Evolutionary conservation across 495 filamentous ascomycete genomes (phyloP), one percentile per base, ranked within the genome.

Genomic region (Sporormia fimetaria): DNA sequence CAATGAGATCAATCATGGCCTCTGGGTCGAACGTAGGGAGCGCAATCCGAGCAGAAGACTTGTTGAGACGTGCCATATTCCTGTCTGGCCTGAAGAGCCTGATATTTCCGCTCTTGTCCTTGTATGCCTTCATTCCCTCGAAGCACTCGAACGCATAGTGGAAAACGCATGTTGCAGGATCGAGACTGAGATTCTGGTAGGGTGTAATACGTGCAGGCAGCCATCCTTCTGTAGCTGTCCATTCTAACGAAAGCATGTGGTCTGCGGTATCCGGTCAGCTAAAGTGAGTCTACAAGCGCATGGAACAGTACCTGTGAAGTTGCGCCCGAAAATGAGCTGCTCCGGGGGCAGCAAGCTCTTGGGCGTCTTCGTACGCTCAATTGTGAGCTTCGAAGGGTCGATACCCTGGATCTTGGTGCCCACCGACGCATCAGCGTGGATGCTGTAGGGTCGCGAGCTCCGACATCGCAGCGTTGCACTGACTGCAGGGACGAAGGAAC

Each of bases 41-140:
- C 4, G 92, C 87, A 63, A 98, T 94, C 33, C 90, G 80, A 22
- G 82, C 71, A 44, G 81, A 76, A 6, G 86, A 93, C 57, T 79
- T 81, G 64, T 94, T 95, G 60, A 98, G 63, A 30, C 90, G 81
- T 41, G 69, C 74, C 90, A 95, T 95, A 67, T 98, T 98, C 69
- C 78, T 86, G 63, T 90, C 78, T 0, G 90, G 90, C n/a, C 90
- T 76, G 73, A 98, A 98, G 15, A 98, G 64, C 12, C 86, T 78
- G 43, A 88, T 74, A 30, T 76, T 55, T 34, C 83, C 84, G 10
- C 71, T 61, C 33, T 62, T 68, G 63, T 90, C 82, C 57, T 81
- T 84, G 70, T 96, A 96, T 23, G 92, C 92, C 66, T 98, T 98
- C 87, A 96, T 92, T 46, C 90, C 90, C 63, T 98, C 90, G 65